Conservation (phyloP, 495 filamentous ascomycete genomes). For the Hypoxylon subgilvum region DNA sequence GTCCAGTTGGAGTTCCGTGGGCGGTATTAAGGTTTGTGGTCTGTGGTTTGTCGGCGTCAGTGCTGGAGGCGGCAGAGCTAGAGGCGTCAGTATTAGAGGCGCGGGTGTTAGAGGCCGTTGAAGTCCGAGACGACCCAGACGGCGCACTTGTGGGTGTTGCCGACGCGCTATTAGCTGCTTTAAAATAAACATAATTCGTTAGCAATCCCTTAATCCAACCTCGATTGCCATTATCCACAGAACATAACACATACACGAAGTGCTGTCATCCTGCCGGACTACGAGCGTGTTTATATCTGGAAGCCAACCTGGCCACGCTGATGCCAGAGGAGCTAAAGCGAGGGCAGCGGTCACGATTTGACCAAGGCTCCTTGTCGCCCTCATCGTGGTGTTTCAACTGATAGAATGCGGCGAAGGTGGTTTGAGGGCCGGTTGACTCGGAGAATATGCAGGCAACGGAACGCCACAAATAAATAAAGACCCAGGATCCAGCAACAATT, state of each 20-base stretch:
- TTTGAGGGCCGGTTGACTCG: conserved; percentile 10
- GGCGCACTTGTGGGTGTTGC: conserved; percentile 22
- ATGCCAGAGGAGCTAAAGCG: conserved; percentile 27
- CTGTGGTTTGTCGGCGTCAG: conserved; percentile 14
- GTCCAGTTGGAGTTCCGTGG: conserved; percentile 6
- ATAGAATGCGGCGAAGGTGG: conserved; percentile 13
- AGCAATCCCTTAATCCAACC: conserved; percentile 7
- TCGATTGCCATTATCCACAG: background rate
- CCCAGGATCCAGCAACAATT: conserved; percentile 13
- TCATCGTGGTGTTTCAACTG: conserved; percentile 23
- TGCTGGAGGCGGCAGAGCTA: background rate
- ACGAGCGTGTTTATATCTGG: conserved; percentile 29
- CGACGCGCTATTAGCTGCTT: too few species aligned
- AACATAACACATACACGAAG: conserved; percentile 28
- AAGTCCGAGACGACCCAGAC: conserved; percentile 4
- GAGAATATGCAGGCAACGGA: conserved; percentile 8
- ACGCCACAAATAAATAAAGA: conserved; percentile 37
- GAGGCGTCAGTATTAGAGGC: conserved; percentile 4
- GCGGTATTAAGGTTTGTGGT: conserved; percentile 48
- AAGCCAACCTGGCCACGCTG: conserved; percentile 31
- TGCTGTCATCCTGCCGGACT: conserved; percentile 33
- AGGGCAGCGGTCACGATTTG: conserved; percentile 31
- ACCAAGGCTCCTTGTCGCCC: conserved; percentile 30
- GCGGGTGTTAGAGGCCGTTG: too few species aligned
- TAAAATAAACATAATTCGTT: conserved; percentile 23